These are phyloP conservation scores for Xanthoconium separans DNA, from an alignment of 1,284 basidiomycete genomes.

Conservation along the genomic window DNA sequence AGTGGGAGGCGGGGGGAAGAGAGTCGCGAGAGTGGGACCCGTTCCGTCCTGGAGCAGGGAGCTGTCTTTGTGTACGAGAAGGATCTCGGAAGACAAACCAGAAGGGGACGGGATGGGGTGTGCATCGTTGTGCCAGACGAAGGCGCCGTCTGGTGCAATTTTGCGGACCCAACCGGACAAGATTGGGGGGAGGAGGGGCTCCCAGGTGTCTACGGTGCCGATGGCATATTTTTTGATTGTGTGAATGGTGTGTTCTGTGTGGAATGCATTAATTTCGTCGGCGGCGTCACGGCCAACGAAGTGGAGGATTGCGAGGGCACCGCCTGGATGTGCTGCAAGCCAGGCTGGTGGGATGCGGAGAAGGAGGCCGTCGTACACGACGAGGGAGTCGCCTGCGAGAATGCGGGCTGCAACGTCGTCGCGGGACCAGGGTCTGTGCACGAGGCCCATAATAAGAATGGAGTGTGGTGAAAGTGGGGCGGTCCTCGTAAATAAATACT, in stretches of 20 bases:
- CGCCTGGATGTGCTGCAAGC: conserved; percentile 89
- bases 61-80: conserved; percentile 52
- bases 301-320: conserved; percentile 87
- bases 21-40: conserved; percentile 49
- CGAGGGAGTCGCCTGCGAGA: conserved; percentile 73
- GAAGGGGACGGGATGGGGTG: conserved; percentile 40
- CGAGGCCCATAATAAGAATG: conserved; percentile 20
- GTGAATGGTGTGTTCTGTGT: conserved; percentile 65
- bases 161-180: conserved; percentile 78
- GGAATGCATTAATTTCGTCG: conserved; percentile 94
- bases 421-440: conserved; percentile 47
- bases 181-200: conserved; percentile 86
- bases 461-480: conserved; percentile 11
- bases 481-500: conserved; percentile 23
- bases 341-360: conserved; percentile 83
- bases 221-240: conserved; percentile 74
- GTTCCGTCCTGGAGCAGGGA: conserved; percentile 18
- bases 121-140: conserved; percentile 65
- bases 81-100: conserved; percentile 54
- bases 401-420: conserved; percentile 67
- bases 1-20: conserved; percentile 52
- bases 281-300: conserved; percentile 95
- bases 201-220: conserved; percentile 72
- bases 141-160: conserved; percentile 40
- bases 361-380: conserved; percentile 78